Base-by-base conservation (phyloP, 2,329 filamentous ascomycete species). In the Scedosporium minutisporum region DNA sequence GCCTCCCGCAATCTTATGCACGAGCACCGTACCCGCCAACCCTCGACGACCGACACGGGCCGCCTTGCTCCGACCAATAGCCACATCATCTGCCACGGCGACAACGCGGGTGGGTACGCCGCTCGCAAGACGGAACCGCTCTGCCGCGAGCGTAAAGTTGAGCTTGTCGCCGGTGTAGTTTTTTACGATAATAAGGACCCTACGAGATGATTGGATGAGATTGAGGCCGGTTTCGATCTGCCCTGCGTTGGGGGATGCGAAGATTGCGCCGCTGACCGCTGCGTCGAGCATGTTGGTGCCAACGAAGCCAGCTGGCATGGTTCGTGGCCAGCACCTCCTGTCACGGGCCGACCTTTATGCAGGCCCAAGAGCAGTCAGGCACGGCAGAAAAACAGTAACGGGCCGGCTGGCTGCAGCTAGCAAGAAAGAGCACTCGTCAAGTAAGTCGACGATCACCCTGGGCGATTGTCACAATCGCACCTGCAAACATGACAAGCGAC, bases 81-180 rank as follows among this genome's bases (percentile, higher is more conserved):
- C 85, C 6, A 88, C 86, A 68, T 88, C 86, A 66, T 88, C 86
- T 46, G 82, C 84, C 64, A 84, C 86, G 65, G 85, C 81, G 64
- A 86, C 79, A 16, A 46, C 4, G 12, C n/a, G 14, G 42, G n/a
- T 18, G 12, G 14, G 42, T 10, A 46, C 14, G 3, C 42, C 42
- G 14, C 14, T 23, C 63, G 77, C 75, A 66, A 82, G 82, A 60
- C 75, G 78, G 44, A 80, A 84, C 71, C 80, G 84, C 66, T 84
- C 83, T 60, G 81, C 80, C 2, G 84, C 84, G 12, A 86, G 72
- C 0, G 83, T 83, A 66, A 86, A 85, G 69, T 87, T 84, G 64
- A 87, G 73, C 63, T 83, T 84, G 70, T 87, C 84, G 57, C 84
- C 84, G 0, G 84, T 87, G 70, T 87, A 87, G 71, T 88, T 88